Base-by-base conservation (phyloP, 1,139 yeast species). In the Hansenula lynferdii region DNA sequence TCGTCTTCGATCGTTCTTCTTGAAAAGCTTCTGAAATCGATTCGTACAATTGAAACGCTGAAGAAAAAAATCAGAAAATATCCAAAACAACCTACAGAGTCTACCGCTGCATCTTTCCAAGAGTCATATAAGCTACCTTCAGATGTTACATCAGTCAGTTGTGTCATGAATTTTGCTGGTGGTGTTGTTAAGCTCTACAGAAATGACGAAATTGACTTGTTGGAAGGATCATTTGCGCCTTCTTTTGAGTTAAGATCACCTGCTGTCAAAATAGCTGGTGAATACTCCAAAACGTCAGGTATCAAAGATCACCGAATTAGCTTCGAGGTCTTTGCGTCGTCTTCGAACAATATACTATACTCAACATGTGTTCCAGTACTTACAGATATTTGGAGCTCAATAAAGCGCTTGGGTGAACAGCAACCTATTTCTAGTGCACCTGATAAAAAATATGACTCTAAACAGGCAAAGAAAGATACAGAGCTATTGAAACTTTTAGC, bases 361-460 rank as follows among this genome's bases (percentile, higher is more conserved):
- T 76, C 96, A 0, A 66, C 78, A 2, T 86, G 95, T 59, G 87
- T 89, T 18, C 96, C 96, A 0, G 84, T 87, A 10, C 54, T 87
- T 9, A 58, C 67, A 36, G 90, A 82, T 44, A 67, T 86, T 39
- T 64, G 71, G 19, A 63, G 66, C 18, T 74, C 78, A 10, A 48
- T 71, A 3, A 56, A 54, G 36, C 41, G 59, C 19, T 61, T 73
- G 62, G 64, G 74, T 15, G n/a, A n/a, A n/a, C 48, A 50, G 5
- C 34, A 16, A 8, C n/a, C 34, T 11, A 20, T 7, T 9, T 14
- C 18, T 9, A 6, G 10, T 9, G 24, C 5, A 5, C 15, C 11
- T 10, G 20, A 11, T 6, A 22, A 31, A 9, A 31, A 17, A 16
- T 16, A 14, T 6, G 28, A 12, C 19, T n/a, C 17, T 19, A 29